Percentiles rank a stretch among this genome's conserved stretches.
Evolutionary conservation across 2,329 filamentous ascomycete species (phyloP).

Genomic region (Phyllosticta ampelicida): DNA sequence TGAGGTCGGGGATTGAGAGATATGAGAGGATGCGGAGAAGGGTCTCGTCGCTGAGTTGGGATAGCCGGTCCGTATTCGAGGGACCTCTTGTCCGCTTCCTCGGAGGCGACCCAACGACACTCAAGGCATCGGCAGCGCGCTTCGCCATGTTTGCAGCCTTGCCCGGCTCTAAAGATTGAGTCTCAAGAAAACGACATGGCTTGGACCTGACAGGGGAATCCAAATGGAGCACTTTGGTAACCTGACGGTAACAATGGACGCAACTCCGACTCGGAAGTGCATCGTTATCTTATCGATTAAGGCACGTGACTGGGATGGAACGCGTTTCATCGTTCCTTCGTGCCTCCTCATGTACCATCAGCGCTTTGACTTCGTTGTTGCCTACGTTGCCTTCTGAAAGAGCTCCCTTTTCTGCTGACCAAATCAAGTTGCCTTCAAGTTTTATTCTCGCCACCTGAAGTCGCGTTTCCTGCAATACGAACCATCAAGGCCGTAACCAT

Average conservation of each 20-base stretch:
- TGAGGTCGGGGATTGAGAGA: conserved; percentile 58
- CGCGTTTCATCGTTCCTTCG: not conserved
- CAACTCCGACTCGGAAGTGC: not conserved
- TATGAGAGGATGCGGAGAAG: conserved; percentile 73
- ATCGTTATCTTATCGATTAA: not conserved
- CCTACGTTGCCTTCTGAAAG: not conserved
- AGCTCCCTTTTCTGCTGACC: not conserved
- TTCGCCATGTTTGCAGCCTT: conserved; percentile 1
- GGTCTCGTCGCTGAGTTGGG: conserved; percentile 74
- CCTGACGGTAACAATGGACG: not conserved
- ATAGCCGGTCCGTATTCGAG: conserved; percentile 49
- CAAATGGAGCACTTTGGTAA: not conserved
- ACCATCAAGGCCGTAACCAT: not conserved
- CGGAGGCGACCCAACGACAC: conserved; percentile 18
- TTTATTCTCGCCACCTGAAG: not conserved
- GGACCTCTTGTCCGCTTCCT: conserved; percentile 36
- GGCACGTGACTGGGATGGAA: not conserved
- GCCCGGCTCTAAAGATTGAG: not conserved
- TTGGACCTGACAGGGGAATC: not conserved
- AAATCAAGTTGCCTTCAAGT: not conserved
- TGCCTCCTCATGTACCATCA: not conserved
- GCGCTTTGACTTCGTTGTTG: not conserved
- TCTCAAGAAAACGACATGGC: not conserved
- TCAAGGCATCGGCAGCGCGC: conserved; percentile 19
- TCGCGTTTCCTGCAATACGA: not conserved